Percentiles rank a stretch among this genome's conserved stretches.
Evolutionary conservation across 2,329 filamentous ascomycete species (phyloP).

Genomic region (Clonostachys chloroleuca): DNA sequence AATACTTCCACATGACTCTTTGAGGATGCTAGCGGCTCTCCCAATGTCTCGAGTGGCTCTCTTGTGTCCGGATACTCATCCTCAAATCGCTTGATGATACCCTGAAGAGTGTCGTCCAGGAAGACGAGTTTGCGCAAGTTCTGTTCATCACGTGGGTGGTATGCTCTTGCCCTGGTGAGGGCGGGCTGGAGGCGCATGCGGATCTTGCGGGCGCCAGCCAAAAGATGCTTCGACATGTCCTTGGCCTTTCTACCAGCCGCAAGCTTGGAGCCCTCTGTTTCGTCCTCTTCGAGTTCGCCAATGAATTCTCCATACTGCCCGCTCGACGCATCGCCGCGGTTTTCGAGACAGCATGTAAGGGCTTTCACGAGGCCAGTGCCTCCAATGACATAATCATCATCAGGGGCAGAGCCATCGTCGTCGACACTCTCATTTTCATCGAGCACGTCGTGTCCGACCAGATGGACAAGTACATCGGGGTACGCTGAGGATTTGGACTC

Average conservation of each 20-base stretch:
- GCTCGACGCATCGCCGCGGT: conserved; percentile 61
- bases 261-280: conserved; percentile 36
- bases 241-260: conserved; percentile 61
- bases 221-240: conserved; percentile 88
- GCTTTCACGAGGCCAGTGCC: conserved; percentile 95
- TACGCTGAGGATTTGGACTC: conserved; percentile 32
- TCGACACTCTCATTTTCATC: conserved; percentile 47
- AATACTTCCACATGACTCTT: conserved; percentile 8
- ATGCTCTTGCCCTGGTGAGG: conserved; percentile 67
- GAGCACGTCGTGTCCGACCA: conserved; percentile 67
- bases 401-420: conserved; percentile 66
- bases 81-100: conserved; percentile 93
- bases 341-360: conserved; percentile 82
- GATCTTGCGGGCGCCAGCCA: conserved; percentile 86
- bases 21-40: not conserved
- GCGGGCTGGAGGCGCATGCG: conserved; percentile 78
- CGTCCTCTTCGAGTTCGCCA: conserved; percentile 46
- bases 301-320: conserved; percentile 47
- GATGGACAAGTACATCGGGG: conserved; percentile 80
- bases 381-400: conserved; percentile 93
- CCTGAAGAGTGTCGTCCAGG: conserved; percentile 81
- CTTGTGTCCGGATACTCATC: conserved; percentile 93
- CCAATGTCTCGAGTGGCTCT: conserved; percentile 10
- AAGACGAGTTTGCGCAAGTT: conserved; percentile 82
- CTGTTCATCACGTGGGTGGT: conserved; percentile 63